Percentiles rank a stretch among this genome's conserved stretches.
Conservation (phyloP, 2,329 filamentous ascomycete species). For the Aspergillus brunneoviolaceus region DNA sequence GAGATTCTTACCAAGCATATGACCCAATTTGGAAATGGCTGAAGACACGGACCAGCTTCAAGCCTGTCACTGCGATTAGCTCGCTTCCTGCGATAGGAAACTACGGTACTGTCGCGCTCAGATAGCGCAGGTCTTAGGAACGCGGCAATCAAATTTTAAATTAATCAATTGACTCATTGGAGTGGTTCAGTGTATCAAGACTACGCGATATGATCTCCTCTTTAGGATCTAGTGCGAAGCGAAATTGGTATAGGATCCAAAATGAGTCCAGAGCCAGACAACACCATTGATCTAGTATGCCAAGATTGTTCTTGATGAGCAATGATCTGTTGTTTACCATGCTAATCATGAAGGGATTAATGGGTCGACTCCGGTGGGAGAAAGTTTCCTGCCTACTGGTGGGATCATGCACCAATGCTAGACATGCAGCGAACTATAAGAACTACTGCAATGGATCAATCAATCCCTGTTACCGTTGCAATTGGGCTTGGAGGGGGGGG, state of each 20-base stretch:
- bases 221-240: not conserved
- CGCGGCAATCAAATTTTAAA: not conserved
- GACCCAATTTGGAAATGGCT: no score
- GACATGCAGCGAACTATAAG: not conserved
- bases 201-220: not conserved
- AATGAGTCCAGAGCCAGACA: not conserved
- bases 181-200: not conserved
- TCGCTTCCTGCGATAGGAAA: constrained; percentile 2
- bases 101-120: not conserved
- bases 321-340: no score
- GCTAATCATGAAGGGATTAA: not conserved
- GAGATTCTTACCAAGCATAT: not conserved
- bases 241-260: not conserved
- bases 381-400: not conserved
- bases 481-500: not conserved
- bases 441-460: not conserved
- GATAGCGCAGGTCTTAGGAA: not conserved
- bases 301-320: not conserved
- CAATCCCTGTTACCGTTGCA: constrained; percentile 18
- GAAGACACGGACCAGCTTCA: not conserved
- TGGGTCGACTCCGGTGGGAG: not conserved
- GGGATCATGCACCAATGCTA: not conserved
- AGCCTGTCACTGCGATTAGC: not conserved
- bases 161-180: not conserved
- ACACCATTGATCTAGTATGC: not conserved